A percentile compares a stretch with the other conserved stretches of the same genome.
Evolutionary conservation across 495 filamentous ascomycete species (phyloP).

Genomic region (Aspergillus panamensis): DNA sequence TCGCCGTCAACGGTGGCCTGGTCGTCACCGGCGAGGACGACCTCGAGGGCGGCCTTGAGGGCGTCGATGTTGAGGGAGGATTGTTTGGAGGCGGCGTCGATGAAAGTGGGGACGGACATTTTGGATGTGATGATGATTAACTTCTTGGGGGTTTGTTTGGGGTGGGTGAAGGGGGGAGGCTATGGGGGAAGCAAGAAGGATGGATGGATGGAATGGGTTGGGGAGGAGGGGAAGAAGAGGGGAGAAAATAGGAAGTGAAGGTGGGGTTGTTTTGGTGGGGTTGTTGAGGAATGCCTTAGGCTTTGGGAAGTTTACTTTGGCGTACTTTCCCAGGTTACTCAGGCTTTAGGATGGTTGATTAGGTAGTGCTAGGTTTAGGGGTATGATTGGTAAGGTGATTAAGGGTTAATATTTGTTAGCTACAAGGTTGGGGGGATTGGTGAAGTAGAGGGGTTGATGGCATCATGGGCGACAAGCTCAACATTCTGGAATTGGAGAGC

Average conservation of each 20-base stretch:
- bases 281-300: constrained; percentile 12
- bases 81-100: constrained; percentile 31
- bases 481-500: too few species aligned
- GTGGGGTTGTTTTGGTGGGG: constrained; percentile 14
- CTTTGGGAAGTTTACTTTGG: constrained; percentile 18
- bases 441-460: too few species aligned
- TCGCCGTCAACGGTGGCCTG: constrained; percentile 20
- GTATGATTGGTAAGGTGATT: not conserved
- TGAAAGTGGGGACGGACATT: constrained; percentile 35
- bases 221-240: constrained; percentile 2
- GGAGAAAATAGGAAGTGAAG: constrained; percentile 7
- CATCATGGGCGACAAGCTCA: too few species aligned
- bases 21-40: constrained; percentile 20
- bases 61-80: constrained; percentile 29
- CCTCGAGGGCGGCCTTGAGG: constrained; percentile 34
- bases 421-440: too few species aligned
- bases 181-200: constrained; percentile 2
- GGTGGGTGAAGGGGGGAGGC: not conserved
- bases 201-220: constrained; percentile 3
- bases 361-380: not conserved
- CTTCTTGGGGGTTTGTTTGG: constrained; percentile 5
- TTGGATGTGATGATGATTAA: constrained; percentile 14
- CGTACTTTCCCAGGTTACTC: not conserved
- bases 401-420: too few species aligned
- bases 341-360: not conserved